Conservation (phyloP, 176 grass and related monocot species). For the Panicum miliaceum region DNA sequence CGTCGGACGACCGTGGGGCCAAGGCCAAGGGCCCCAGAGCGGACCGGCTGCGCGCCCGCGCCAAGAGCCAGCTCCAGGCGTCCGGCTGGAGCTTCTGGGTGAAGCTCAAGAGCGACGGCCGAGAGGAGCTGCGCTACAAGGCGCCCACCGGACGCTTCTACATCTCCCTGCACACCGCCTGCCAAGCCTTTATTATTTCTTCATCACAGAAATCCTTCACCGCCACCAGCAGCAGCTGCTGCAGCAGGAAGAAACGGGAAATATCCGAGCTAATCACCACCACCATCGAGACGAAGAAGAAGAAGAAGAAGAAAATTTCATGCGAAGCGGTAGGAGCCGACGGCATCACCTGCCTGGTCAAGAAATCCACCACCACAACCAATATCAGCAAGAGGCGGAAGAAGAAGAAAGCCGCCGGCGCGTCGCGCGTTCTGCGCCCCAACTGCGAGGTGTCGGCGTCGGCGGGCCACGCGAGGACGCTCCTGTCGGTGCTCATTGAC, state of each 20-base stretch:
- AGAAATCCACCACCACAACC: conserved; percentile 10
- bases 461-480: conserved; percentile 41
- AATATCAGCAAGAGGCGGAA: not conserved
- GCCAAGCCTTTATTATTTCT: conserved; percentile 4
- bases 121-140: conserved; percentile 40
- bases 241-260: not conserved
- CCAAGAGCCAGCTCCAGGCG: conserved; percentile 38
- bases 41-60: conserved; percentile 31
- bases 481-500: conserved; percentile 59
- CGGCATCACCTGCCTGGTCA: not conserved
- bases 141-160: conserved; percentile 55
- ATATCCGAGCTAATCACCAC: not conserved
- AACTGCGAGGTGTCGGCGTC: not conserved
- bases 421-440: conserved; percentile 25
- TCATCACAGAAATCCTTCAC: no score
- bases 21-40: not conserved
- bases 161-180: conserved; percentile 63
- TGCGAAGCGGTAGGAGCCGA: not conserved
- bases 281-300: not conserved
- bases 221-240: not conserved
- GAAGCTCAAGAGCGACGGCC: conserved; percentile 22
- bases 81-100: conserved; percentile 40
- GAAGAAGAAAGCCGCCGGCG: not conserved
- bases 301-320: not conserved
- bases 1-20: not conserved